phyloP scores from a whole-genome alignment of 1,284 basidiomycete species.

The Puccinia coronata region DNA sequence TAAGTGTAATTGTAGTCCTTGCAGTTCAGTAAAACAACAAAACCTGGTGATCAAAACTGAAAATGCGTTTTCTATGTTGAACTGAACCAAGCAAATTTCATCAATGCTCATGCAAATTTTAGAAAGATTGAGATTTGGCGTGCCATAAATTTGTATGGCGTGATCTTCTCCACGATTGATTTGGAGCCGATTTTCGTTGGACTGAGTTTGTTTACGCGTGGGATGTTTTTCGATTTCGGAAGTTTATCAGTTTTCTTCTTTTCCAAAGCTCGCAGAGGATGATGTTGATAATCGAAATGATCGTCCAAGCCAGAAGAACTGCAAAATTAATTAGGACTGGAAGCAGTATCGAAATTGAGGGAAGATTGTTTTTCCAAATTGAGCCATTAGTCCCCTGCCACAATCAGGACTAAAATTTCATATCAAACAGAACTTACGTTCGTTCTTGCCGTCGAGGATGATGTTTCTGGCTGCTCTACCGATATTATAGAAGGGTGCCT shows the following conservation, averaged over 20 bases:
- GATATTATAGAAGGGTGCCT: slow-evolving; percentile 43
- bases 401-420: not conserved
- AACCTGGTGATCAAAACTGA: no score
- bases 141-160: no score
- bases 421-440: slow-evolving; percentile 21
- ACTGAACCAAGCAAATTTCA: no score
- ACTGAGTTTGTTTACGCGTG: not conserved
- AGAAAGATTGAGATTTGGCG: no score
- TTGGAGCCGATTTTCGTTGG: no score
- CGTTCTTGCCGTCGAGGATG: slow-evolving; percentile 39
- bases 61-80: no score
- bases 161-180: no score
- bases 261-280: slow-evolving; percentile 19
- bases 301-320: slow-evolving; percentile 39
- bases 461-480: slow-evolving; percentile 24
- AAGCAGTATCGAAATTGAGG: not conserved
- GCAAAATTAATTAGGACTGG: slow-evolving; percentile 36
- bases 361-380: not conserved
- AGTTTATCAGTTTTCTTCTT: not conserved
- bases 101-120: no score
- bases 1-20: no score
- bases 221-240: slow-evolving; percentile 4
- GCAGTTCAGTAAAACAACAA: no score
- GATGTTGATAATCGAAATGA: slow-evolving; percentile 21
- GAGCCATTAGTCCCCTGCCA: not conserved